phyloP scores from a whole-genome alignment of 176 grass and related monocot genomes.

The Elaeis guineensis region DNA sequence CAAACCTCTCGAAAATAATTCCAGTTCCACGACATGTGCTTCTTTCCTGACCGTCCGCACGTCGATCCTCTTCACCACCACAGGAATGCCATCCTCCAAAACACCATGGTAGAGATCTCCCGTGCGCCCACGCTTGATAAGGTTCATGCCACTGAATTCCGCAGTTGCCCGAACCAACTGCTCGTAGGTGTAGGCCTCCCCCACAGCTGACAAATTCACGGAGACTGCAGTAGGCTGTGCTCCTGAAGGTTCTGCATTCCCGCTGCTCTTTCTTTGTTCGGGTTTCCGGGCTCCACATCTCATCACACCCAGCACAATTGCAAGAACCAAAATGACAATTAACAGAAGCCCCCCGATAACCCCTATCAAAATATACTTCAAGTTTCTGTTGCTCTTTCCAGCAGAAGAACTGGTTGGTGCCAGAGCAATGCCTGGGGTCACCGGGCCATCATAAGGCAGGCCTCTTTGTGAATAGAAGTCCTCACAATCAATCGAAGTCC shows the following conservation, averaged over 20 bases:
- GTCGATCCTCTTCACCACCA: constrained; percentile 70
- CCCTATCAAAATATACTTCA: constrained; percentile 85
- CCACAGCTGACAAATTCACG: constrained; percentile 41
- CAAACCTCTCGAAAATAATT: constrained; percentile 66
- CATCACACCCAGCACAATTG: constrained; percentile 36
- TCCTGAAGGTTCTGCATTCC: constrained; percentile 5
- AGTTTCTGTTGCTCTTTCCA: constrained; percentile 39
- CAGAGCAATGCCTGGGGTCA: constrained; percentile 13
- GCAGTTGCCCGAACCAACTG: constrained; percentile 44
- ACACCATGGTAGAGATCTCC: constrained; percentile 72
- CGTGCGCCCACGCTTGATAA: constrained; percentile 70
- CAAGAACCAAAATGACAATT: constrained; percentile 22
- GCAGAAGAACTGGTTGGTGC: constrained; percentile 3
- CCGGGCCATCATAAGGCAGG: constrained; percentile 28
- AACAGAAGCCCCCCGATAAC: constrained; percentile 47
- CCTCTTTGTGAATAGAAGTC: constrained; percentile 47
- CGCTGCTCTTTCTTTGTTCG: constrained; percentile 25
- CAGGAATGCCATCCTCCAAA: constrained; percentile 43
- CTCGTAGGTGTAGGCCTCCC: constrained; percentile 64
- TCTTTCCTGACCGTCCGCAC: constrained; percentile 35
- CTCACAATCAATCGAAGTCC: constrained; percentile 38
- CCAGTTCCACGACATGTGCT: constrained; percentile 59
- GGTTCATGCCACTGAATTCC: constrained; percentile 48
- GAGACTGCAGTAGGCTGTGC: constrained; percentile 30
- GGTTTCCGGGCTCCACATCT: not conserved